These are phyloP conservation scores for Gastrolobium bilobum DNA, from an alignment of 306 rosid genomes.

Conservation along the genomic window DNA sequence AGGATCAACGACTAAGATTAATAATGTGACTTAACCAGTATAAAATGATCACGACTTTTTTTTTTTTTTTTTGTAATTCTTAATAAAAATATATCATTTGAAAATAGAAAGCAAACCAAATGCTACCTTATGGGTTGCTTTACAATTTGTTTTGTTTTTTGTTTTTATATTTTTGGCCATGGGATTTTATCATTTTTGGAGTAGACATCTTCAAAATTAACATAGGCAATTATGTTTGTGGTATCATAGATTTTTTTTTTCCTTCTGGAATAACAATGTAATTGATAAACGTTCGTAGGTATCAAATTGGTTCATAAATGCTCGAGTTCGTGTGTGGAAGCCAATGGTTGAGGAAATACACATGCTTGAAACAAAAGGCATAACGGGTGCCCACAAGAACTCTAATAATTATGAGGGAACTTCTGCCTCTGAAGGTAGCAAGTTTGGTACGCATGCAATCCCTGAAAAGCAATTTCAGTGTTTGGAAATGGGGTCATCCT, in stretches of 20 bases:
- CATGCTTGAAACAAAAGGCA: constrained; percentile 81
- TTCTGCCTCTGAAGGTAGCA: constrained; percentile 48
- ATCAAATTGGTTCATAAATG: constrained; percentile 97
- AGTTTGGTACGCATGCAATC: constrained; percentile 29
- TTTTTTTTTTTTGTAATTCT: neutral
- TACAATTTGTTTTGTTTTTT: too few species aligned
- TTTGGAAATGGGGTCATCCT: constrained; percentile 50
- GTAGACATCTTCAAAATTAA: neutral
- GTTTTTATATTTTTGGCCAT: neutral
- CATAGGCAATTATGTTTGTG: neutral
- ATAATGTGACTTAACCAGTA: too few species aligned
- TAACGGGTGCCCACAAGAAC: constrained; percentile 43
- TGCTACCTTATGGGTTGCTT: neutral
- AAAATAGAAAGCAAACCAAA: neutral
- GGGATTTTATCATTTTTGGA: neutral
- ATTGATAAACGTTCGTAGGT: constrained; percentile 62
- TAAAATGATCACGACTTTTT: too few species aligned
- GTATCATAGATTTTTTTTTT: neutral
- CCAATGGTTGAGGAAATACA: constrained; percentile 99
- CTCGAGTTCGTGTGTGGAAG: constrained; percentile 96
- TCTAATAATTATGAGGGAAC: constrained; percentile 46
- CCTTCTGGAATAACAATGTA: constrained; percentile 12
- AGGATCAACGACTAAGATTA: too few species aligned
- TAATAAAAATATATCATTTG: too few species aligned
- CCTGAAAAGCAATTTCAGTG: constrained; percentile 54